Conservation (phyloP, 1,139 yeast genomes). For the Entelexis sorbosivorans region DNA sequence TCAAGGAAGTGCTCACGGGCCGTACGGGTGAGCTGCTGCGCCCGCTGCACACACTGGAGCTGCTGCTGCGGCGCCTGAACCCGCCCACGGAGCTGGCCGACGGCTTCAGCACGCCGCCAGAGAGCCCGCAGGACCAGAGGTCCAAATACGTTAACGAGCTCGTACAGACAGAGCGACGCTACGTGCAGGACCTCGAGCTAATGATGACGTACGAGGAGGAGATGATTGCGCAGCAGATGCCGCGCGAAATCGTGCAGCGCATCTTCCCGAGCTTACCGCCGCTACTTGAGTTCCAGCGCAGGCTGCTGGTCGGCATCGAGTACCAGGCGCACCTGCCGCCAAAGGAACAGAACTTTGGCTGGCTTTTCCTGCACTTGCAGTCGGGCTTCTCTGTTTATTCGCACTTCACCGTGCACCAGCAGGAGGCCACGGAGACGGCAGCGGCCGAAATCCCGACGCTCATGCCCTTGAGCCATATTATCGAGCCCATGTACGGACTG, state of each 20-base stretch:
- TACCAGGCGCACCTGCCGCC: slow-evolving; percentile 70
- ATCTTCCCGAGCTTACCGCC: slow-evolving; percentile 80
- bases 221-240: slow-evolving; percentile 50
- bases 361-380: slow-evolving; percentile 64
- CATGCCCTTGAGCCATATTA: slow-evolving; percentile 45
- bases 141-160: slow-evolving; percentile 77
- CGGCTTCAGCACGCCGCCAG: slow-evolving; percentile 24
- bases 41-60: slow-evolving; percentile 28
- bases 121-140: slow-evolving; percentile 28
- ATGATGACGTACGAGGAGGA: slow-evolving; percentile 59
- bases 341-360: slow-evolving; percentile 74
- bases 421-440: slow-evolving; percentile 74
- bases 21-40: slow-evolving; percentile 67
- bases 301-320: slow-evolving; percentile 79
- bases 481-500: slow-evolving; percentile 80
- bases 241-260: slow-evolving; percentile 71
- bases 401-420: slow-evolving; percentile 75
- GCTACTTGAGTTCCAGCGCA: slow-evolving; percentile 82
- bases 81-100: slow-evolving; percentile 23
- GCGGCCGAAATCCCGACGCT: slow-evolving; percentile 50
- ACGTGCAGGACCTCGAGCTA: slow-evolving; percentile 78
- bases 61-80: slow-evolving; percentile 28
- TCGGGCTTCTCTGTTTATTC: slow-evolving; percentile 74
- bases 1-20: slow-evolving; percentile 79
- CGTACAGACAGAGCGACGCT: slow-evolving; percentile 81